Percentiles rank a stretch among this genome's conserved stretches.
phyloP scores from a whole-genome alignment of 139 green algal genomes.

The Chlamydomonas incerta region DNA sequence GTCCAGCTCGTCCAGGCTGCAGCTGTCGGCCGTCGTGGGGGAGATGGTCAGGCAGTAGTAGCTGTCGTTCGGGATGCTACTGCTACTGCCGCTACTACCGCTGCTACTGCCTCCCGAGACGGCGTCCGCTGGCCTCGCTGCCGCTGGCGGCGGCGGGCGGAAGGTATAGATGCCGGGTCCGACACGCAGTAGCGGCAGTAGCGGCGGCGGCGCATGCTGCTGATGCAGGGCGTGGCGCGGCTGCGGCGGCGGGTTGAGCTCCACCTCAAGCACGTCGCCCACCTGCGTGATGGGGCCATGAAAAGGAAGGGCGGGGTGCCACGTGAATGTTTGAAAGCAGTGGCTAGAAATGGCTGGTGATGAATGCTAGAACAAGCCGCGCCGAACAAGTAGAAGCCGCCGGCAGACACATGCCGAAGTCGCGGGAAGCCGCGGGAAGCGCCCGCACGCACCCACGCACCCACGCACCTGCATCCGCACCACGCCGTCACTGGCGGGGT shows the following conservation, averaged over 20 bases:
- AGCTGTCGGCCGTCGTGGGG: slow-evolving; percentile 14
- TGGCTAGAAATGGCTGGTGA: no score
- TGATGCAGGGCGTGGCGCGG: no score
- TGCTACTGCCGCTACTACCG: neutral
- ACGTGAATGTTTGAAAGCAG: no score
- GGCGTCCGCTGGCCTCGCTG: no score
- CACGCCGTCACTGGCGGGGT: neutral
- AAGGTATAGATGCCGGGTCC: slow-evolving; percentile 37
- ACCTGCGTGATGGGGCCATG: no score
- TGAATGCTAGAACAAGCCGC: no score
- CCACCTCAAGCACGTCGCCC: neutral
- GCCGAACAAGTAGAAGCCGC: no score
- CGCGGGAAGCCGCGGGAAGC: no score
- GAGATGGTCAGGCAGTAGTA: slow-evolving; percentile 39
- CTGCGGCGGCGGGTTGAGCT: slow-evolving; percentile 5
- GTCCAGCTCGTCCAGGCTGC: slow-evolving; percentile 16
- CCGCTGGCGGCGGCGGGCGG: neutral
- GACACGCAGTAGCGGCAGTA: slow-evolving; percentile 19
- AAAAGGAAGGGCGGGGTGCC: no score
- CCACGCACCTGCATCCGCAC: slow-evolving; percentile 13
- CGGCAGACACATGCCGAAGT: no score
- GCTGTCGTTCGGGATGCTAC: neutral
- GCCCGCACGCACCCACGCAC: neutral
- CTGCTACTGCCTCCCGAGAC: neutral
- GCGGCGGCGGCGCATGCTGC: neutral